Base-by-base conservation (phyloP, 1,284 basidiomycete genomes). In the Fomitopsis betulina region DNA sequence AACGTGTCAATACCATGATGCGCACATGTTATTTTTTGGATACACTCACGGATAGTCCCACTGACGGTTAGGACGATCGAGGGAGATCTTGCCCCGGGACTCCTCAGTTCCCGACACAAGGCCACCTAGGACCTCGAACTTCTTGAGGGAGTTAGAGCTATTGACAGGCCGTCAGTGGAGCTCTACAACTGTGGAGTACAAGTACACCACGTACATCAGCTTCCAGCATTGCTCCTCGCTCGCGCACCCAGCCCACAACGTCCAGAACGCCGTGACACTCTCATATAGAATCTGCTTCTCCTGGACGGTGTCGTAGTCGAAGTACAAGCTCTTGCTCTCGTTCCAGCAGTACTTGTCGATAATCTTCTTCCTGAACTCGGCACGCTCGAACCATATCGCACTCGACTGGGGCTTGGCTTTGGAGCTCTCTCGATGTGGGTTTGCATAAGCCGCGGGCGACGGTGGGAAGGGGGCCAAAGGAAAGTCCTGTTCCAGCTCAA, bases 261-360 rank as follows among this genome's bases (percentile, higher is more conserved):
- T 85, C 96, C 96, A 99, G 75, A 96, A 91, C 23, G 92, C 82
- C 1, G 97, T 99, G 39, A 94, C 96, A 69, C 89, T 93, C 78
- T 99, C 97, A 70, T 98, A 99, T 65, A 94, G 73, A 62, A 89
- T 93, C 78, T 97, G 95, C 75, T 90, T 89, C 78, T 92, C 86
- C 72, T 89, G 84, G 56, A 87, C 89, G 15, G 92, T 96, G 72
- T 99, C 95, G 69, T 97, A 99, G 74, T 99, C 96, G 71, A 94
- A 97, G 82, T 96, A 99, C 68, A 98, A 79, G 64, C 85, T 87
- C 80, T 93, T 91, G 71, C 87, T 94, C 72, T 98, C 95, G 72
- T 98, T 97, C 97, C 97, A 94, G 68, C 94, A 83, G 76, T 97
- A 96, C 75, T 90, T 86, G 79, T 98, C 94, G 70, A 98, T 96